Evolutionary conservation across 257 asterid genomes (phyloP).

Genomic region (Nicotiana noctiflora): DNA sequence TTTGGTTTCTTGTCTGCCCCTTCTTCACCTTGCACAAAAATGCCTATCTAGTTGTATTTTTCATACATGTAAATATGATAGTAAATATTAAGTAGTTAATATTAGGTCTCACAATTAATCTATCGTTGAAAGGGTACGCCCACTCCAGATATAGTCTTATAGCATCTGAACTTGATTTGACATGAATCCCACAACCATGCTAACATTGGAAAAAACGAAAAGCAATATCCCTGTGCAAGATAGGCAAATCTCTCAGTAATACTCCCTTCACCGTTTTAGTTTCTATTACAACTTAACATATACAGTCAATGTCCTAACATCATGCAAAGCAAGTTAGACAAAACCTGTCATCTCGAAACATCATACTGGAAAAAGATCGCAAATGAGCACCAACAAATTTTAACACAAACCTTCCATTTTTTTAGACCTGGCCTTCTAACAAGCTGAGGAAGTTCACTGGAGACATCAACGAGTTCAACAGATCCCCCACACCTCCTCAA

Average conservation of each 20-base stretch:
- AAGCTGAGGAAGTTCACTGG: constrained; percentile 81
- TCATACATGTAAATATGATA: not conserved
- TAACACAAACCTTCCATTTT: constrained; percentile 72
- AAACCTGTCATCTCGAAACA: not conserved
- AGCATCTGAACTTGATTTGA: not conserved
- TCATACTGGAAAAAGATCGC: not conserved
- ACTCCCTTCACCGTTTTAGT: not conserved
- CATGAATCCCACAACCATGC: not conserved
- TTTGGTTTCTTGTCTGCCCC: not conserved
- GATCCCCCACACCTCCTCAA: constrained; percentile 79
- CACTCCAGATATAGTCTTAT: not conserved
- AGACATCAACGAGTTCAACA: constrained; percentile 78
- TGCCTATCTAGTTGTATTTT: not conserved
- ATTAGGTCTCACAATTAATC: not conserved
- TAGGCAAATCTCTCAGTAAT: not conserved
- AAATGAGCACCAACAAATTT: not conserved
- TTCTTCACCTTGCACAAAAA: not conserved
- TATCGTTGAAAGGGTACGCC: not conserved
- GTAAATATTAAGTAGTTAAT: not conserved
- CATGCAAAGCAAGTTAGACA: not conserved
- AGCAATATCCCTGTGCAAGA: not conserved
- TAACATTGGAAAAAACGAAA: not conserved
- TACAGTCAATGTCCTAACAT: not conserved
- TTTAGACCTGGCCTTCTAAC: constrained; percentile 85
- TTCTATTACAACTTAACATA: not conserved